Base-by-base conservation (phyloP, 805 yeast species). In the Nakazawaea holstii region DNA sequence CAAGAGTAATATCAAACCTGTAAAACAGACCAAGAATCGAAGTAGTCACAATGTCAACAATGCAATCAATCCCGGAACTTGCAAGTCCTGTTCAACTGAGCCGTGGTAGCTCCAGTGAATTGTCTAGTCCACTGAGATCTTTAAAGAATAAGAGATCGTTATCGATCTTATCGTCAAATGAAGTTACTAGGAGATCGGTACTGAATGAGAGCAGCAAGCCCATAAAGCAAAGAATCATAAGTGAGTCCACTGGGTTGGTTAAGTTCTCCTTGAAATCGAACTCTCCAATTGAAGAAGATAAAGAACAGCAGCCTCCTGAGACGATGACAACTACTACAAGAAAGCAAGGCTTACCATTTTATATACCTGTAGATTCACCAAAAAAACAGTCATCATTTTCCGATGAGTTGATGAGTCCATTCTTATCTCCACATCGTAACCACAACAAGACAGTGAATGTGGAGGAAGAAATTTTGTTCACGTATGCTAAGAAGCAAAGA, bases 401-500 rank as follows among this genome's bases (percentile, higher is more conserved):
- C 3, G 49, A 33, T 7, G 39, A 39, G 26, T 17, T 44, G 26
- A 27, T 32, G 35, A 36, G 40, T 35, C 49, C 49, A 14, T 46
- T 39, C 20, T 35, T 46, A n/a, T 46, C 49, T 15, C 49, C 49
- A 14, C 33, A 39, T n/a, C 32, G 15, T 15, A 40, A 39, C 14
- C 17, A 29, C n/a, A 37, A 45, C 6, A 29, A 40, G n/a, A 39
- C 30, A 30, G 24, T 40, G 24, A 49, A 42, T 8, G 43, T 45
- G 3, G 46, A 43, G 13, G 51, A 56, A 24, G 48, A 52, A 8
- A 13, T 74, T 14, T 55, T 75, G 33, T 69, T 60, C 45, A 59
- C 61, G 38, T 53, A 74, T 43, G 80, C 85, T 0, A 55, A 72
- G 2, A 80, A 81, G 55, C 83, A 80, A 55, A 68, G 81, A 50